Evolutionary conservation across 495 filamentous ascomycete genomes (phyloP), one percentile per base, ranked within the genome.

Genomic region (Xylaria curta): DNA sequence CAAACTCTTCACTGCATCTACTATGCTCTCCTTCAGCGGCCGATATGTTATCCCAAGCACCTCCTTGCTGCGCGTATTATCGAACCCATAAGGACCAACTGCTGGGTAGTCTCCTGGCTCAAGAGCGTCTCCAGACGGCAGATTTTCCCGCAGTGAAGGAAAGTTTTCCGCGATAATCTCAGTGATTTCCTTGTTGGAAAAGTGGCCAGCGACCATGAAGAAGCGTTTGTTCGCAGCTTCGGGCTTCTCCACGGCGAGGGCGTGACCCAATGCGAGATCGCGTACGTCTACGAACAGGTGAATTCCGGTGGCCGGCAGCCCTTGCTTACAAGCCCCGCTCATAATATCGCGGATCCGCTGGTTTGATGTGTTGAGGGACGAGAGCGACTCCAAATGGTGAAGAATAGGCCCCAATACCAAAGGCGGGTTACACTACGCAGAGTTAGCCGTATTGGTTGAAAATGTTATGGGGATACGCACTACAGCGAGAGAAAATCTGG

Each of bases 391-490:
- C 0, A 65, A 4, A 7, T 51, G 66, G 68, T 78, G 74, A 51
- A 89, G 85, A 17, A 94, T 84, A 0, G 93, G 93, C 0, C 93
- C 93, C 17, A 91, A 80, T 4, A 95, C 91, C n/a, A 93, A 79
- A 0, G 93, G 91, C 15, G 90, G 89, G 75, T 90, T 89, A 26
- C 62, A 65, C 62, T 65, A 36, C 13, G 15, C 21, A 7, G 36
- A 62, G 59, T 40, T 8, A 62, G 46, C 19, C 3, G 17, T 40
- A 10, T 7, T 13, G 1, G 8, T 4, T 26, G 36, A 40, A 44
- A 46, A 9, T 46, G 42, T 17, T 19, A 19, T 19, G 21, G 6
- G 31, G 1, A 21, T 26, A 26, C 33, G 36, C 36, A 95, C 86
- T 1, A 91, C 93, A 12, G 85, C 81, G 62, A 96, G 73, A 36